Base-by-base conservation (phyloP, 345 rosid genomes). In the Salix caprea region DNA sequence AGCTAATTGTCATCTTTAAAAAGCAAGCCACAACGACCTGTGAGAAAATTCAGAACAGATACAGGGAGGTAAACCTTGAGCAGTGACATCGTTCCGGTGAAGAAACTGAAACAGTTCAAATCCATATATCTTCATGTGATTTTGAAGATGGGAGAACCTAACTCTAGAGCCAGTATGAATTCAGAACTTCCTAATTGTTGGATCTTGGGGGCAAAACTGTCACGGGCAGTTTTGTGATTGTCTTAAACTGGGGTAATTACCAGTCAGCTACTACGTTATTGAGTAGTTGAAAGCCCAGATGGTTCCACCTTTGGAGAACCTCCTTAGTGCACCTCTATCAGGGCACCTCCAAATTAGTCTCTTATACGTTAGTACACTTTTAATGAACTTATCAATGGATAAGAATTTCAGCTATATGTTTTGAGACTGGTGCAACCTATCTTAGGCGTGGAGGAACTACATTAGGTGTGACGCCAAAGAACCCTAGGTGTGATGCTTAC, bases 21-120 rank as follows among this genome's bases (percentile, higher is more conserved):
- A 46, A 44, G 15, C 50, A 46, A 46, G 77, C 82, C 86, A 81
- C 84, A 88, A 3, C 15, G 5, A 46, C 18, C 50, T 46, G 18
- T 46, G 50, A 46, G 50, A 46, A 40, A 46, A 46, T 14, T 46
- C 6, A 46, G 6, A 46, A 1, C 50, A 12, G 0, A 14, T 46
- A 1, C 50, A 11, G 50, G 50, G 50, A 14, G 1, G 18, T 46
- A 14, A 40, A 46, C 18, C 18, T 46, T 46, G 16, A 14, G 50
- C 50, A 46, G 18, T 46, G 50, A 14, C 15, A 14, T 46, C 50
- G 4, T 46, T 3, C 3, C 2, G 6, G 50, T 46, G 50, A 15
- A 46, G 50, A 46, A 46, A 46, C 50, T 46, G 18, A 46, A 44
- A 13, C 50, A 44, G 7, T 46, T 46, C 50, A 46, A 46, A 46